Evolutionary conservation across 2,329 filamentous ascomycete species (phyloP).

Genomic region (Lasiodiplodia gonubiensis): DNA sequence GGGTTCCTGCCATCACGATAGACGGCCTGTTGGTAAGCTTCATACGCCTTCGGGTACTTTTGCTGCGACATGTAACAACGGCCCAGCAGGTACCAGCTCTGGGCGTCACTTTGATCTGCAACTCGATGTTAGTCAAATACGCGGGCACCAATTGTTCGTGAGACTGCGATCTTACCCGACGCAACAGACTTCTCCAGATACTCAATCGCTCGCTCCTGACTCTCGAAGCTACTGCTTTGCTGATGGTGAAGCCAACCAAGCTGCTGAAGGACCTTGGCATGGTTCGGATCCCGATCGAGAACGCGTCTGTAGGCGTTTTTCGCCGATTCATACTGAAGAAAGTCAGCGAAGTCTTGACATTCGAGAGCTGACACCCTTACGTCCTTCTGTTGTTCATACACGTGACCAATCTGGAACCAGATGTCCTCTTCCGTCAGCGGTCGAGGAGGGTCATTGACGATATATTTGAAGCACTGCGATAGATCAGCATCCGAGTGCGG

Average conservation of each 20-base stretch:
- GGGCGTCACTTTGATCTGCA: slow-evolving; percentile 87
- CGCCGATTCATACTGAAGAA: slow-evolving; percentile 82
- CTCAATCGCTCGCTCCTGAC: slow-evolving; percentile 95
- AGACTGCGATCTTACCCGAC: slow-evolving; percentile 67
- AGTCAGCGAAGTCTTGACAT: slow-evolving; percentile 36
- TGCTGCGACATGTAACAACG: slow-evolving; percentile 99
- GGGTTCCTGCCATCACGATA: slow-evolving; percentile 97
- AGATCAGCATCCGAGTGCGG: neutral
- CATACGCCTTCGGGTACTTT: slow-evolving; percentile 98
- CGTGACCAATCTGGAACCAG: slow-evolving; percentile 99
- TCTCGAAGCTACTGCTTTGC: slow-evolving; percentile 87
- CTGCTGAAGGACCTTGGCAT: slow-evolving; percentile 97
- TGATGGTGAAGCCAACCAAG: slow-evolving; percentile 98
- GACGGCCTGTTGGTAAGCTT: slow-evolving; percentile 97
- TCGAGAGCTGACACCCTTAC: slow-evolving; percentile 63
- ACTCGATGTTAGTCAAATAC: neutral
- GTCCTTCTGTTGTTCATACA: slow-evolving; percentile 98
- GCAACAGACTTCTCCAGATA: slow-evolving; percentile 96
- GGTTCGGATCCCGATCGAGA: slow-evolving; percentile 90
- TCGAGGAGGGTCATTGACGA: slow-evolving; percentile 88
- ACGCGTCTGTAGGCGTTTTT: slow-evolving; percentile 93
- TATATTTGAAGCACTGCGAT: slow-evolving; percentile 94
- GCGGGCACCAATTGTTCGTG: neutral
- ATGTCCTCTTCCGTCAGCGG: slow-evolving; percentile 97
- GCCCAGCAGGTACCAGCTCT: slow-evolving; percentile 98